Evolutionary conservation across 2,329 filamentous ascomycete species (phyloP).

Genomic region (Pyrenophora seminiperda): DNA sequence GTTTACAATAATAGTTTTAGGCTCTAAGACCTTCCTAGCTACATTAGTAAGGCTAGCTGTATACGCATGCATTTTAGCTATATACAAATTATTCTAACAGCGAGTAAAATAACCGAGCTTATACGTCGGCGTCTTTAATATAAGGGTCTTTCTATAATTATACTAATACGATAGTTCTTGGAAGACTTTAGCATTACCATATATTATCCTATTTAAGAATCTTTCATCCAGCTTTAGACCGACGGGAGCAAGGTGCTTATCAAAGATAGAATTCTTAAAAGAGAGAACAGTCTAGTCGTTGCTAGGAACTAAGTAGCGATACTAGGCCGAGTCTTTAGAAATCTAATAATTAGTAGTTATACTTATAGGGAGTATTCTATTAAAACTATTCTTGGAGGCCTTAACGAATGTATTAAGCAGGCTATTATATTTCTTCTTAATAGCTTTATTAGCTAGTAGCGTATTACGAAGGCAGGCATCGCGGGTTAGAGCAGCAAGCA

Average conservation of each 20-base stretch:
- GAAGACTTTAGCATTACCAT: constrained; percentile 1
- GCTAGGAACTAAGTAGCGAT: constrained; percentile 2
- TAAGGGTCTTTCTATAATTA: background rate
- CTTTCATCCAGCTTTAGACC: background rate
- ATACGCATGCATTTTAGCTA: too few relatives aligned
- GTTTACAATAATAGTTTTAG: too few relatives aligned
- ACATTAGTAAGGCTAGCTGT: too few relatives aligned
- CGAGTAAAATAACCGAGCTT: constrained; percentile 5
- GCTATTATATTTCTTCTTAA: constrained; percentile 6
- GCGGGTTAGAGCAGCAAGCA: constrained; percentile 3
- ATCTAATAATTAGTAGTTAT: constrained; percentile 4
- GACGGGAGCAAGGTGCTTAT: constrained; percentile 2
- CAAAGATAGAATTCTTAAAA: constrained; percentile 1
- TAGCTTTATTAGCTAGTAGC: constrained; percentile 6
- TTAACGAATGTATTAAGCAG: constrained; percentile 2
- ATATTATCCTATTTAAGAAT: background rate
- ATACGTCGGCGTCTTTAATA: too few relatives aligned
- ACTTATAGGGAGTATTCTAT: constrained; percentile 1
- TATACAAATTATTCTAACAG: too few relatives aligned
- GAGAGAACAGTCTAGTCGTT: constrained; percentile 3
- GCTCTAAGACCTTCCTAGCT: too few relatives aligned
- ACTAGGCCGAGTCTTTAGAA: constrained; percentile 3
- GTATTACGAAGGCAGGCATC: constrained; percentile 6
- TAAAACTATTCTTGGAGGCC: background rate
- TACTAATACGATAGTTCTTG: constrained; percentile 3